phyloP scores from a whole-genome alignment of 257 asterid species.

The Solanum sejunctum region DNA sequence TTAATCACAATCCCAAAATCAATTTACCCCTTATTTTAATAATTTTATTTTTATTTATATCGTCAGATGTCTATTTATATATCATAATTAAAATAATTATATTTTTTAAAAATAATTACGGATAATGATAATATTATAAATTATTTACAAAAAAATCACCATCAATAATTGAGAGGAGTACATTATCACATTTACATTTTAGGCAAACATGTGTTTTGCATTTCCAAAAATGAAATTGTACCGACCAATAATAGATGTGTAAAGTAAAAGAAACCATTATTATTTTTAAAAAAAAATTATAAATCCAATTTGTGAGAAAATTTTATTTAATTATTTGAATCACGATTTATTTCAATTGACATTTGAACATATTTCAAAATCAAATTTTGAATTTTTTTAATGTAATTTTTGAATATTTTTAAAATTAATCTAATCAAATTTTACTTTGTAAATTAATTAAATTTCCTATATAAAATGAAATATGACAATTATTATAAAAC shows the following conservation, averaged over 20 bases:
- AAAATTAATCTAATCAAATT: too few species aligned
- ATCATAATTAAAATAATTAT: too few species aligned
- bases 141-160: background rate
- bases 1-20: slow-evolving; percentile 6
- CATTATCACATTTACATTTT: background rate
- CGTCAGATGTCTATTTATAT: too few species aligned
- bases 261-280: background rate
- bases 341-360: background rate
- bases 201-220: background rate
- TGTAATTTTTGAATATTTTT: too few species aligned
- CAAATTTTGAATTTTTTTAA: too few species aligned
- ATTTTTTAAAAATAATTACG: too few species aligned
- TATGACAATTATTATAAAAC: too few species aligned
- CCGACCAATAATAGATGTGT: background rate
- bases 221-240: background rate
- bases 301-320: background rate
- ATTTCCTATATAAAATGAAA: background rate
- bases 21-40: slow-evolving; percentile 20
- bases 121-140: background rate
- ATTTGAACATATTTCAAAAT: too few species aligned
- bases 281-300: background rate
- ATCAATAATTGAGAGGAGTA: background rate
- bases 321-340: background rate
- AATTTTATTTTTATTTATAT: too few species aligned
- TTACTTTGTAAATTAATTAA: too few species aligned